Evolutionary conservation across 2,329 filamentous ascomycete species (phyloP).

Genomic region (Alternaria sp.): DNA sequence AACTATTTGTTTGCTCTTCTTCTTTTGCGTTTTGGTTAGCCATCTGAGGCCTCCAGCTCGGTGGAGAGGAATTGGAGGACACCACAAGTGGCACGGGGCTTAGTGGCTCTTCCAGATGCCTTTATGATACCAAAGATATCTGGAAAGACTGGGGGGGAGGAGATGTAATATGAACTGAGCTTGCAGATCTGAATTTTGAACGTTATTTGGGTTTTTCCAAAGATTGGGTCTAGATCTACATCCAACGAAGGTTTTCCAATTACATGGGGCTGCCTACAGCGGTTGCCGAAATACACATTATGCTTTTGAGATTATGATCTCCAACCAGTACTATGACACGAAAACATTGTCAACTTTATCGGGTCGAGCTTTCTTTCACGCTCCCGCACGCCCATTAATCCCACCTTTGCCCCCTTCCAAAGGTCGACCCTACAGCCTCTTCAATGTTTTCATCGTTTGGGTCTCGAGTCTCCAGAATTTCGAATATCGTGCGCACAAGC

Average conservation of each 20-base stretch:
- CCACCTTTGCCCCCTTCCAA: not conserved
- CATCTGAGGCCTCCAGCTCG: slow-evolving; percentile 9
- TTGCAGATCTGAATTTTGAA: not conserved
- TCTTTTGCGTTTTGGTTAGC: slow-evolving; percentile 32
- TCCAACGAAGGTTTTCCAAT: not conserved
- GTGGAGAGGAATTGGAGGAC: not conserved
- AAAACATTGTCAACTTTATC: not conserved
- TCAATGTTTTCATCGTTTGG: not conserved
- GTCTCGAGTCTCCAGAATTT: not conserved
- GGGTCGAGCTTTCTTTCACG: not conserved
- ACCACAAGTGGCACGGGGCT: not conserved
- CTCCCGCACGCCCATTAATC: not conserved
- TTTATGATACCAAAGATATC: not conserved
- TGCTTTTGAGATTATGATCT: not conserved
- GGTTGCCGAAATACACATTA: not conserved
- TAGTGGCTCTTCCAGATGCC: not conserved
- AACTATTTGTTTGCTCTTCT: slow-evolving; percentile 33
- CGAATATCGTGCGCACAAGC: not conserved
- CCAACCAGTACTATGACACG: not conserved
- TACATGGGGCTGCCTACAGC: not conserved
- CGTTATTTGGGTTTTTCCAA: not conserved
- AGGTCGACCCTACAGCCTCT: not conserved
- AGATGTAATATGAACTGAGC: not conserved
- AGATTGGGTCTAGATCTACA: not conserved
- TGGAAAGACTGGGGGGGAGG: not conserved